These are phyloP conservation scores for Metschnikowia noctiluminum DNA, from an alignment of 805 yeast species.

Conservation along the genomic window DNA sequence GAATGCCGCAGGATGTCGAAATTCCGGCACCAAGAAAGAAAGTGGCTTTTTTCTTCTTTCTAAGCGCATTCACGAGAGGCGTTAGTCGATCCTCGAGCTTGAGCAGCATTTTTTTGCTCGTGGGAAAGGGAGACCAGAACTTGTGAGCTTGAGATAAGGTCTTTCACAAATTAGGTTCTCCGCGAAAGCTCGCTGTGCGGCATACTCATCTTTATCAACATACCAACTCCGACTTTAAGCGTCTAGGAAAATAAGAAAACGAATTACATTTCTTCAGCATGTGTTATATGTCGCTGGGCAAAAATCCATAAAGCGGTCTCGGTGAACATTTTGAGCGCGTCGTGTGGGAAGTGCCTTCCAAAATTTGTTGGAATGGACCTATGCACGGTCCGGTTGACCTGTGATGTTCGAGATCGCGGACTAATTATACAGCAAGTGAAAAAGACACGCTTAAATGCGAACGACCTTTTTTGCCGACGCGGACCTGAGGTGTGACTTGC, in stretches of 20 bases:
- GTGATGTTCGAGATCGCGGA: too few species aligned
- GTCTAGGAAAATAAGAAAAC: too few species aligned
- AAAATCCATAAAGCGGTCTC: too few species aligned
- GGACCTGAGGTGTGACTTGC: neutral
- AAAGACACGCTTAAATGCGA: neutral
- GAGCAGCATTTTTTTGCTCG: slow-evolving; percentile 1
- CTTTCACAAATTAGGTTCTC: neutral
- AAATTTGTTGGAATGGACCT: too few species aligned
- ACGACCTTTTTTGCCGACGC: neutral
- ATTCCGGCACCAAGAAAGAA: slow-evolving; percentile 92
- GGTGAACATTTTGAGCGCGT: too few species aligned
- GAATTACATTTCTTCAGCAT: too few species aligned
- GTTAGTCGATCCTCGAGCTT: slow-evolving; percentile 17
- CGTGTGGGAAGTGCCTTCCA: too few species aligned
- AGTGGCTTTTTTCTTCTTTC: slow-evolving; percentile 40
- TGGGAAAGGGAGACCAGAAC: neutral
- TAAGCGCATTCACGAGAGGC: slow-evolving; percentile 32
- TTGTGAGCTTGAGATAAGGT: neutral
- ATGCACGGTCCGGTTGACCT: too few species aligned
- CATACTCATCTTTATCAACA: neutral
- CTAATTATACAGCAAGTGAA: too few species aligned
- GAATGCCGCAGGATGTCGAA: slow-evolving; percentile 91
- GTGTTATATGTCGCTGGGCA: too few species aligned
- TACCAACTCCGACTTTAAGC: too few species aligned
- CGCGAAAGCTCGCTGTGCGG: neutral